Evolutionary conservation across 2,329 filamentous ascomycete genomes (phyloP), one percentile per base, ranked within the genome.

Genomic region (Aspergillus sp.): DNA sequence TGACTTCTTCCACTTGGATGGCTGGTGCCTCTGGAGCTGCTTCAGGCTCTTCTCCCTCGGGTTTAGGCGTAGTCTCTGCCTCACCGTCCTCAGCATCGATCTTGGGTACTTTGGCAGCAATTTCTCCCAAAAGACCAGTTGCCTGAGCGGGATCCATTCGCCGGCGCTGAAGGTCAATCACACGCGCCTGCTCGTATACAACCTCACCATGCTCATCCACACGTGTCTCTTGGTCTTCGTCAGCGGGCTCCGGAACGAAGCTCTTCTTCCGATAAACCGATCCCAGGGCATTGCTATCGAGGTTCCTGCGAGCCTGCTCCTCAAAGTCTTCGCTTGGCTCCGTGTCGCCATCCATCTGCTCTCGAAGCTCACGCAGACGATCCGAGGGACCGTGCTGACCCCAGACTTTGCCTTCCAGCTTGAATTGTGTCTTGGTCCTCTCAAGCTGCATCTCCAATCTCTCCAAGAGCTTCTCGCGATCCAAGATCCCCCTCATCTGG

Each of bases 391-490:
- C 90, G 58, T 88, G 81, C 57, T 95, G 89, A 57, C 87, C 87
- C 88, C 93, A 96, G 7, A 91, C 86, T 70, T 90, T 90, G 61
- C 94, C 94, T 73, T 97, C 94, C 29, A 99, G 84, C 74, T 97
- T 97, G 74, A 91, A 96, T 69, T 97, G 92, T 1, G 94, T 97
- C 82, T 97, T 97, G 59, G 96, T 93, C 58, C 94, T 82, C 76
- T 97, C 93, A 40, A 99, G 84, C 74, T 97, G 94, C 79, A 90
- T 95, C 72, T 96, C 92, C 52, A 99, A 81, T 49, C 92, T 87
- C 68, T 91, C 89, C 88, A 99, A 95, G 60, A 99, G 85, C 66
- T 83, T 86, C 66, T 97, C 90, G 21, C 94, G 88, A 69, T 97
- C 92, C 59, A 99, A 79, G 56, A 99, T 97, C 57, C 94, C 94